Evolutionary conservation across 139 green algal genomes (phyloP), one percentile per base, ranked within the genome.

Genomic region (Prasinococcaceae sp.): DNA sequence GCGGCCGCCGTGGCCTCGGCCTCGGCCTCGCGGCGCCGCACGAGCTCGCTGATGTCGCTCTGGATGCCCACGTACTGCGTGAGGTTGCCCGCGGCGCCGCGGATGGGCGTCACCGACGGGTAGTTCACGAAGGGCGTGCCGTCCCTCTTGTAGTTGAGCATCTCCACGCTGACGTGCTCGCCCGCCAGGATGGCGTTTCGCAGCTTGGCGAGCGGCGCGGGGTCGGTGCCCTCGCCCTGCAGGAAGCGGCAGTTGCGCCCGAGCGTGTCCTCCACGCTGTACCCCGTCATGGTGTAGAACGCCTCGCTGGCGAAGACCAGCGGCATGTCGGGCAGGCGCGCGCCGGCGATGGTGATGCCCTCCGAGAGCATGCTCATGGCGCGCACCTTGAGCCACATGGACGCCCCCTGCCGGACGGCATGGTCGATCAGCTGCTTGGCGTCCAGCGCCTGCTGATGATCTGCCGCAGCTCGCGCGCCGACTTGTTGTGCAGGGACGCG

Each of bases 171-270:
- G n/a, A 28, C 78, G 63, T 92, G 84, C 0, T 63, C 60, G 5
- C 77, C 73, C 1, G 39, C 65, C 6, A 66, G 61, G 12, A 95
- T 74, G 10, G 79, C 66, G 2, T 79, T 60, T 5, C 84, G 71
- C 25, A 97, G 72, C 47, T 83, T 82, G 3, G 69, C 58, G 19
- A 96, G 73, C 49, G 88, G 76, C 57, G 86, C 83, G 3, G 75
- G 79, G 67, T 94, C 82, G 16, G 89, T 97, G 27, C 79, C 86
- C 62, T 92, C 77, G 4, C 89, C 88, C 58, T 97, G 88, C n/a
- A 97, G 65, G 72, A 97, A 98, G 26, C 90, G 86, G 65, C 89
- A 98, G 75, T 98, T 98, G 60, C 90, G 79, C 0, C 85, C 85
- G 45, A 98, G 72, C 9, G 94, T 81, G 56, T 98, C 90, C 43